Evolutionary conservation across 495 filamentous ascomycete species (phyloP), one percentile per base, ranked within the genome.

Genomic region (Penicillium soppii): DNA sequence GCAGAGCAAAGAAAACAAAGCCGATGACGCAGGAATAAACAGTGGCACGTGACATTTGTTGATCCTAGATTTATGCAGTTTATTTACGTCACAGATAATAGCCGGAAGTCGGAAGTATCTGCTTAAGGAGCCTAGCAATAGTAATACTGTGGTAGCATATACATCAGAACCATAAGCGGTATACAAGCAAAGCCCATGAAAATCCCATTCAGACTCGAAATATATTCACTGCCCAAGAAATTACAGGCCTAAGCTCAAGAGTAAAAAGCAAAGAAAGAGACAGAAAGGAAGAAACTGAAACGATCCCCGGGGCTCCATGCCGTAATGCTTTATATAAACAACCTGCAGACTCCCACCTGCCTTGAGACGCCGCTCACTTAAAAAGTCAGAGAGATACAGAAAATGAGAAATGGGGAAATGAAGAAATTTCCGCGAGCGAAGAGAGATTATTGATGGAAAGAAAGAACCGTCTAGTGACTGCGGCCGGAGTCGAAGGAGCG

Each of bases 301-400:
- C 47, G 45, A 42, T 57, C 56, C 53, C 59, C 57, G 39, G 57
- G 43, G 54, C 54, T 50, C 61, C 56, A 53, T 43, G 54, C 57
- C 58, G 50, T 49, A 47, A 70, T 65, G 60, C 60, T 53, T 50
- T 57, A 29, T 45, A 44, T 19, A 53, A 45, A 49, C 49, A 56
- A 52, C 44, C 29, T 44, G 20, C 51, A 56, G 37, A 53, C 29
- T 36, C 32, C 50, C 42, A 8, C 29, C 60, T 32, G 36, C 52
- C 46, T 45, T 50, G 50, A 59, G 52, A 55, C 56, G 56, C 59
- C 59, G 61, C 53, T 37, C 46, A 53, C 35, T 50, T 43, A 48
- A n/a, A 54, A 43, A 43, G 32, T 30, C 21, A 38, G n/a, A 47
- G 37, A 30, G 35, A 27, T 44, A 49, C 46, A 51, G 49, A 30